Evolutionary conservation across 2,329 filamentous ascomycete genomes (phyloP), one percentile per base, ranked within the genome.

Genomic region (Tolypocladium sp.): DNA sequence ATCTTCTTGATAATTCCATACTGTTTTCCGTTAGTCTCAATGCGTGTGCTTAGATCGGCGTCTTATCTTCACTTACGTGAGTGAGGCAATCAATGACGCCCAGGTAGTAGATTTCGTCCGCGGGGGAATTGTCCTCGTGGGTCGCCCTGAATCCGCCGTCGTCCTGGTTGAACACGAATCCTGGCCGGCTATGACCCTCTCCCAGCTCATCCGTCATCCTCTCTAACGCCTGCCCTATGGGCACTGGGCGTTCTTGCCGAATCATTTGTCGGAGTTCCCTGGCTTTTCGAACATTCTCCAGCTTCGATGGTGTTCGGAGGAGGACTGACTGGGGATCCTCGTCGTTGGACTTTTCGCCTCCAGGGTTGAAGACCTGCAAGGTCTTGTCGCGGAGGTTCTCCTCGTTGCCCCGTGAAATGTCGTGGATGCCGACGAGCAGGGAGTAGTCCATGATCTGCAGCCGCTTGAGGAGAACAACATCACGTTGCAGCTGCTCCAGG

Each of bases 361-460:
- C 91, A 4, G 93, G 93, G 70, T 95, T 92, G 74, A 97, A 97
- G 4, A 97, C 92, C 71, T 94, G 88, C 56, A 99, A 77, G 0
- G 92, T 97, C 78, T 95, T 96, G 76, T 82, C 86, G 33, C 86
- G 89, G 53, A 99, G 79, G 59, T 97, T 96, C 72, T 99, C 94
- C 66, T 97, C 92, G 70, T 99, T 99, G 37, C 94, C 94, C 65
- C 90, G 88, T 58, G 86, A 85, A 25, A 95, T 74, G 70, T 99
- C 94, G 70, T 99, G 94, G 56, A 97, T 94, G 56, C 94, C 94
- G 58, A 99, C 86, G 42, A 99, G 81, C 62, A 99, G 83, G 12
- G 93, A 97, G 74, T 99, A 99, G 73, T 99, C 94, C 94, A 99
- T 99, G 68, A 99, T 97, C 67, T 96, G 89, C 51, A 97, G 80